These are phyloP conservation scores for Hirsutella thompsonii DNA, from an alignment of 2,329 filamentous ascomycete genomes.

Conservation along the genomic window DNA sequence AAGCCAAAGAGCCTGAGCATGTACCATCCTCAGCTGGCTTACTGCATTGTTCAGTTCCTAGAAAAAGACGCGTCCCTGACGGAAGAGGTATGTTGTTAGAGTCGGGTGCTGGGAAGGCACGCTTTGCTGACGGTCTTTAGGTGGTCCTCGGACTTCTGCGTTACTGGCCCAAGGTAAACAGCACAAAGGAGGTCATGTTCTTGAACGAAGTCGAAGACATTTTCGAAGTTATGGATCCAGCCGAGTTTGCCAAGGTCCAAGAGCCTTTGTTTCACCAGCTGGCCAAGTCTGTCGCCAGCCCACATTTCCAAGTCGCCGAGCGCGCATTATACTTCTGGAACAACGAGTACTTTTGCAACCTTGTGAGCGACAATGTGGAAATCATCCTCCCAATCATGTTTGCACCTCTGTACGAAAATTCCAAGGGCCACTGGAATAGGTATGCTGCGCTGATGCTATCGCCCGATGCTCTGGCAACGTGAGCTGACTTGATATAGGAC, in stretches of 20 bases:
- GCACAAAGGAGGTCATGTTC: constrained; percentile 99
- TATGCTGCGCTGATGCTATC: constrained; percentile 31
- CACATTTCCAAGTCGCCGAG: constrained; percentile 97
- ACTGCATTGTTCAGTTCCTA: constrained; percentile 97
- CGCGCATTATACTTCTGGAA: constrained; percentile 99
- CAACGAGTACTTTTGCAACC: constrained; percentile 99
- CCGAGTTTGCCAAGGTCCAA: constrained; percentile 96
- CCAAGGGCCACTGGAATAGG: constrained; percentile 98
- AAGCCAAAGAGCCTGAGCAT: constrained; percentile 99
- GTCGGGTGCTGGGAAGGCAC: rapidly evolving
- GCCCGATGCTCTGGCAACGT: background rate
- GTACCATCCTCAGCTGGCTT: constrained; percentile 97
- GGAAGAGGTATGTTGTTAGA: constrained; percentile 61
- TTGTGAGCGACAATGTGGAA: constrained; percentile 97
- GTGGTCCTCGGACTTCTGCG: constrained; percentile 87
- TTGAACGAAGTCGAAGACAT: constrained; percentile 98
- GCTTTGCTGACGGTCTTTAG: constrained; percentile 24
- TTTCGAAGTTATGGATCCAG: constrained; percentile 98
- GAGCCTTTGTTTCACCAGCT: constrained; percentile 95
- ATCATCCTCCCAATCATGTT: constrained; percentile 99
- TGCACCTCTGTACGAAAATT: constrained; percentile 94
- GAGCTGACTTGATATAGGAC: constrained; percentile 44
- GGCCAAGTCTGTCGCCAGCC: constrained; percentile 94
- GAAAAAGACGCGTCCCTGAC: constrained; percentile 96
- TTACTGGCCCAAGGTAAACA: constrained; percentile 99